Evolutionary conservation across 768 basidiomycete species (phyloP).

Genomic region (Macrolepiota albuminosa): DNA sequence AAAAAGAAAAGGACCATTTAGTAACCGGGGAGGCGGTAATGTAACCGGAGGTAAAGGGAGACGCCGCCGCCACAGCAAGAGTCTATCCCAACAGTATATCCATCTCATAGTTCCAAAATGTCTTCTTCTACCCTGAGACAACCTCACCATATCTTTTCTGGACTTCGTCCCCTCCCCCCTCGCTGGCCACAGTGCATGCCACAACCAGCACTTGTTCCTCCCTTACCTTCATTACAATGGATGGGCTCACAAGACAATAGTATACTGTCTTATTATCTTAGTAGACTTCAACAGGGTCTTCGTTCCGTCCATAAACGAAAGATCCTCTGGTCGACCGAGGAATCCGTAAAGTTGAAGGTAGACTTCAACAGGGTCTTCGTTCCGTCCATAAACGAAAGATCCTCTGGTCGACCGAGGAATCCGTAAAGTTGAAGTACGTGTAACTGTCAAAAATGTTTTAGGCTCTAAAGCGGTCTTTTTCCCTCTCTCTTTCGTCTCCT

Average conservation of each 20-base stretch:
- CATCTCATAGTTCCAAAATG: background rate
- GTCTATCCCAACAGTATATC: background rate
- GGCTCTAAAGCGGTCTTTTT: too few relatives aligned
- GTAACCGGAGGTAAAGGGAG: too few relatives aligned
- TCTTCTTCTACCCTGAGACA: background rate
- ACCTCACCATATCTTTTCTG: background rate
- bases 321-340: background rate
- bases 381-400: background rate
- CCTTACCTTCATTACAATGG: background rate
- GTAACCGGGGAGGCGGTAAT: too few relatives aligned
- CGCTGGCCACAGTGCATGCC: background rate
- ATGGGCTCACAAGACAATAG: background rate
- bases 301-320: background rate
- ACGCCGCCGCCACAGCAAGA: too few relatives aligned
- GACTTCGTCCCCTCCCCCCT: too few relatives aligned
- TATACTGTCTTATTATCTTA: too few relatives aligned
- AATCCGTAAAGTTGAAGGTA: too few relatives aligned
- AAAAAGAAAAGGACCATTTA: too few relatives aligned
- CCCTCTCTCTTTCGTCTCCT: too few relatives aligned
- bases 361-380: background rate
- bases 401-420: background rate
- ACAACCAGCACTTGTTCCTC: background rate
- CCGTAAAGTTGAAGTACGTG: too few relatives aligned
- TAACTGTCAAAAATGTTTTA: too few relatives aligned
- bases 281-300: background rate